Conservation (phyloP, 2,329 filamentous ascomycete genomes). For the Penicillium olsonii region DNA sequence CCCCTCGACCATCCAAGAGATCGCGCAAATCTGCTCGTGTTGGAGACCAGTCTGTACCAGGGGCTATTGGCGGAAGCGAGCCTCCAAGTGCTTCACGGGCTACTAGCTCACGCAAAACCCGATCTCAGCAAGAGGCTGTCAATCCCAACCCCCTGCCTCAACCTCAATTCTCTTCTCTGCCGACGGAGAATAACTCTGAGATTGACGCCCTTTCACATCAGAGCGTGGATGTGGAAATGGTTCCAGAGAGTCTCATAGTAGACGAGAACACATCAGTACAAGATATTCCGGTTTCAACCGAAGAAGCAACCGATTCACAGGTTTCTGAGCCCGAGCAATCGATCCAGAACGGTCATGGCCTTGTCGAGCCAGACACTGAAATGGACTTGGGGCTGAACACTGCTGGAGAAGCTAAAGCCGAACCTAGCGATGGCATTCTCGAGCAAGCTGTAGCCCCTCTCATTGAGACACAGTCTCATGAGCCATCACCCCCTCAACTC, state of each 20-base stretch:
- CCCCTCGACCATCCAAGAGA: slow-evolving; percentile 29
- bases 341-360: not conserved
- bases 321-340: slow-evolving; percentile 15
- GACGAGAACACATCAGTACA: not conserved
- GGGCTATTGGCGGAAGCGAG: slow-evolving; percentile 11
- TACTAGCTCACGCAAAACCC: slow-evolving; percentile 23
- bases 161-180: slow-evolving; percentile 1
- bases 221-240: not conserved
- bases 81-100: slow-evolving; percentile 13
- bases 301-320: slow-evolving; percentile 21
- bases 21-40: slow-evolving; percentile 32
- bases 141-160: slow-evolving; percentile 7
- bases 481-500: slow-evolving; percentile 1
- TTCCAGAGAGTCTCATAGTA: slow-evolving; percentile 2
- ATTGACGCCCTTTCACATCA: not conserved
- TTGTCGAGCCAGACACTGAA: not conserved
- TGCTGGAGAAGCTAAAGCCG: not conserved
- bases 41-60: slow-evolving; percentile 22
- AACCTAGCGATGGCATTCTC: not conserved
- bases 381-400: slow-evolving; percentile 10
- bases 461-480: slow-evolving; percentile 20
- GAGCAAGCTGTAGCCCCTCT: slow-evolving; percentile 6
- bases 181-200: not conserved
- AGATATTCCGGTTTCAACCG: slow-evolving; percentile 8
- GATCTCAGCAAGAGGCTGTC: slow-evolving; percentile 15